Base-by-base conservation (phyloP, 768 basidiomycete genomes). In the Amanita polypyramis region DNA sequence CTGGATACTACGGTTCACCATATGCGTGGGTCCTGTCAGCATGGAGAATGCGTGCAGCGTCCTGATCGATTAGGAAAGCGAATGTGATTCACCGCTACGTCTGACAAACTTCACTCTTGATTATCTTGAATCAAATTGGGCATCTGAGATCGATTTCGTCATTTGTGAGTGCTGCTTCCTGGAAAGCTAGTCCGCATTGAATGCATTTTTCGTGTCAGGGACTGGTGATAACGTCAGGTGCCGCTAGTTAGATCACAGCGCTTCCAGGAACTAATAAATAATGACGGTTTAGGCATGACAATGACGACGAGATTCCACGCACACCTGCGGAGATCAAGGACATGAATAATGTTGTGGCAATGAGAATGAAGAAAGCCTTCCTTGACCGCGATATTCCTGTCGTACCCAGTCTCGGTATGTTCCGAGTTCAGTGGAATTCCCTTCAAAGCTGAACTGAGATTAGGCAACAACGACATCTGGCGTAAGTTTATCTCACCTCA, bases 381-480 rank as follows among this genome's bases (percentile, higher is more conserved):
- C 63, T 72, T 9, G 73, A 65, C 42, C 74, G 70, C 51, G 83
- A 82, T 10, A 81, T 94, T 32, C 80, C 85, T 12, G 80, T 93
- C 17, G 75, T 94, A 20, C 88, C 90, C 2, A 85, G 78, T 64
- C 67, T 96, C 50, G 86, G 85, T 79, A 55, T 56, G 72, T 58
- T 10, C 23, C 34, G 15, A 37, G 21, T 49, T 36, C 32, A 37
- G 35, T 14, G 27, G 27, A 25, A 30, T 32, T 29, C 23, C 42
- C 19, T 52, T 37, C 47, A 42, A 43, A 46, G 29, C 36, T 27
- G 19, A 30, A n/a, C 42, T 43, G 30, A 17, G n/a, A 52, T 19
- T 52, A 86, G 90, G 90, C 19, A 94, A 94, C 64, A 94, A 94
- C 62, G 91, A 94, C 68, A 75, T 94, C 42, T 92, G 86, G 79